Conservation (phyloP, 768 basidiomycete genomes). For the Suillus variegatus region DNA sequence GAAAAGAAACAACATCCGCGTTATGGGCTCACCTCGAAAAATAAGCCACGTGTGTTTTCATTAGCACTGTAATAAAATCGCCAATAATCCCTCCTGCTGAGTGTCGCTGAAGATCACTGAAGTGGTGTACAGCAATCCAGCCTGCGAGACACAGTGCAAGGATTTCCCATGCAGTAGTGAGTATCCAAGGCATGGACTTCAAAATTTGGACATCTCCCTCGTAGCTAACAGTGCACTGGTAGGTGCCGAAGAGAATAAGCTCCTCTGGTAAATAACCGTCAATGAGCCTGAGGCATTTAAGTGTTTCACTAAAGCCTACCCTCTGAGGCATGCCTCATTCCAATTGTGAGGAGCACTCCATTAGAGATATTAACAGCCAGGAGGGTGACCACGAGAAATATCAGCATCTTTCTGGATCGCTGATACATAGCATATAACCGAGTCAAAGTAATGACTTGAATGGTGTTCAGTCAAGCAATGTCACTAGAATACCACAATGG, state of each 20-base stretch:
- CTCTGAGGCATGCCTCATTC: neutral
- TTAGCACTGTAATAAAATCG: neutral
- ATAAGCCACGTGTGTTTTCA: neutral
- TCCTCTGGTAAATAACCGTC: neutral
- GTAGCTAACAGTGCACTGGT: neutral
- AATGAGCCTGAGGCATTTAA: neutral
- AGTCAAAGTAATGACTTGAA: neutral
- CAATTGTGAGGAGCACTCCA: neutral
- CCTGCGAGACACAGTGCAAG: neutral
- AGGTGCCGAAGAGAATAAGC: neutral
- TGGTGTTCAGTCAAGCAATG: neutral
- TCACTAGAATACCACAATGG: neutral
- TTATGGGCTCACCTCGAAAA: neutral
- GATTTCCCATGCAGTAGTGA: neutral
- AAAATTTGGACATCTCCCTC: neutral
- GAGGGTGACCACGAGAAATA: neutral
- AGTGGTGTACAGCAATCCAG: neutral
- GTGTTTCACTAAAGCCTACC: neutral
- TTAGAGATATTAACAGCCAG: neutral
- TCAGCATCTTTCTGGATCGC: neutral
- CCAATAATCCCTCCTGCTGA: neutral
- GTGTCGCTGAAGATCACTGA: neutral
- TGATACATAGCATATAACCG: conserved; percentile 1
- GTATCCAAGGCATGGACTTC: neutral
- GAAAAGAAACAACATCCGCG: neutral